These are phyloP conservation scores for Taphrina flavorubra DNA, from an alignment of 1,139 yeast species.

Conservation along the genomic window DNA sequence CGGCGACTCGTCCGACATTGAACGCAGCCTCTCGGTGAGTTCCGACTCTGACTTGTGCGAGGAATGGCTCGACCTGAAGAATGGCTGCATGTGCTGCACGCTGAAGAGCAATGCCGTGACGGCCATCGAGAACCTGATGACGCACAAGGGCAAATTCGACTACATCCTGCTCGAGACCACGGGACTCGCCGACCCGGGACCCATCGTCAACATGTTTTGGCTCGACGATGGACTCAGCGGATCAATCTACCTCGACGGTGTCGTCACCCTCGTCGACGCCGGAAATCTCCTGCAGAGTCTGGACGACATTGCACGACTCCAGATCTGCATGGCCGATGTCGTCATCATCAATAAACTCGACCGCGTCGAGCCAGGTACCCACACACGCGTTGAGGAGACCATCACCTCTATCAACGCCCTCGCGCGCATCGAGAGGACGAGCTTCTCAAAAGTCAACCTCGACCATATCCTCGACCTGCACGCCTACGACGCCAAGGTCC, in stretches of 20 bases:
- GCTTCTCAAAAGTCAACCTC: constrained; percentile 69
- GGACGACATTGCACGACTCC: constrained; percentile 61
- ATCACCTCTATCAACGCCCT: constrained; percentile 67
- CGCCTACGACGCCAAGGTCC: constrained; percentile 69
- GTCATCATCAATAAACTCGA: constrained; percentile 81
- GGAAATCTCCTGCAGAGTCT: constrained; percentile 69
- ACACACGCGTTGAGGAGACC: constrained; percentile 50
- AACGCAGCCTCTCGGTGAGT: constrained; percentile 78
- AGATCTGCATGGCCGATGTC: constrained; percentile 86
- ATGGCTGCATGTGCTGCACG: constrained; percentile 95
- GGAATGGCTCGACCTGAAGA: constrained; percentile 95
- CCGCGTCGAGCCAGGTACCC: constrained; percentile 51
- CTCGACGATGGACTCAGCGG: constrained; percentile 85
- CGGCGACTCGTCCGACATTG: constrained; percentile 73
- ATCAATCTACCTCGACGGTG: constrained; percentile 87
- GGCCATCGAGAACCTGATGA: constrained; percentile 88
- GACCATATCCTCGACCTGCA: constrained; percentile 73
- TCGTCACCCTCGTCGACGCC: constrained; percentile 87
- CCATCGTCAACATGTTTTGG: constrained; percentile 97
- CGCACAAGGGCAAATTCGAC: constrained; percentile 75
- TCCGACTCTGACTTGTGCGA: constrained; percentile 66
- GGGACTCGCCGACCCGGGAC: constrained; percentile 97
- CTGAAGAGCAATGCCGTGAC: constrained; percentile 86
- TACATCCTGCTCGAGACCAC: constrained; percentile 91
- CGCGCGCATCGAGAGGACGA: constrained; percentile 71